Evolutionary conservation across 176 grass and related monocot genomes (phyloP), one percentile per base, ranked within the genome.

Genomic region (Pontederia crassipes): DNA sequence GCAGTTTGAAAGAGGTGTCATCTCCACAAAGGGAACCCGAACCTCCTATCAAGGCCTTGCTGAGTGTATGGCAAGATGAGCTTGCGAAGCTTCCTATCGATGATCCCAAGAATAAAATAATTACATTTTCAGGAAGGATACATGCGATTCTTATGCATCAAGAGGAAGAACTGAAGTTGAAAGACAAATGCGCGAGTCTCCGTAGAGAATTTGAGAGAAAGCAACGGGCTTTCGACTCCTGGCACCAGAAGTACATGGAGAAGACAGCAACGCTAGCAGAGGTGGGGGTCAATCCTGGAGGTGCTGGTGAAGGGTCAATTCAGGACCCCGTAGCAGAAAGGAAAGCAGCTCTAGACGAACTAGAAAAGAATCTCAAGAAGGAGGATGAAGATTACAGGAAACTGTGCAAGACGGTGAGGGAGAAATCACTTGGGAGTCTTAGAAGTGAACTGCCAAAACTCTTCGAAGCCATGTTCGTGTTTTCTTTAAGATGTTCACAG

Each of bases 391-490:
- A 58, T 28, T 73, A 90, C 63, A 54, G 18, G 55, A 84, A 65
- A 54, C 52, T 82, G 27, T 85, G 83, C 66, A 90, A 71, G 61
- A 86, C 90, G 76, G 87, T 88, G 55, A 87, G 92, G 28, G 92
- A 90, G 56, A 96, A 88, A 75, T 90, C 92, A 18, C 73, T 96
- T 0, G 76, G 74, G 28, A 96, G 80, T 79, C 86, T 96, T 52
- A 59, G 76, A 74, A 88, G 70, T 10, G 86, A 90, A 50, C 75
- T 96, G 73, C 92, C 83, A 26, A 83, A 96, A 70, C 86, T 96
- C 58, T 96, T 96, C 77, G 67, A 83, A 53, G 68, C 70, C 27
- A 72, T 96, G 81, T 45, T 57, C 0, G 83, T 80, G 3, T 90
- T 96, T 55, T 50, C 87, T 0, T 61, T 13, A 8, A 72, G 62